A percentile compares a stretch with the other conserved stretches of the same genome.
phyloP scores from a whole-genome alignment of 805 yeast species.

The Metschnikowia baotianmanensis region DNA sequence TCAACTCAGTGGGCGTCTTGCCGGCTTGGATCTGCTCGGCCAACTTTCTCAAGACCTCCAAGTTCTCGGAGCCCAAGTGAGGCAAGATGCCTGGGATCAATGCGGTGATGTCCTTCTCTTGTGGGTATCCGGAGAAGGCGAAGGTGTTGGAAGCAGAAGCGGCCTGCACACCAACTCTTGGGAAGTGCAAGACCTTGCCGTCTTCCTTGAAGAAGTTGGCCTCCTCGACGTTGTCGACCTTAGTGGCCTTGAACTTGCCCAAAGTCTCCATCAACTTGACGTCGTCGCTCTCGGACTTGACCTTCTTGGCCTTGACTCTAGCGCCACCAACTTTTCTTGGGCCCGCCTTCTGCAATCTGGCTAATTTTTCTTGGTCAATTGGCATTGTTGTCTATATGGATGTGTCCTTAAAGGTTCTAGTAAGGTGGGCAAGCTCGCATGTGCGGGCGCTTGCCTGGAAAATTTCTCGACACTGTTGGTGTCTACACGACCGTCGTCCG shows the following conservation, averaged over 20 bases:
- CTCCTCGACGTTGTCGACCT: conserved; percentile 88
- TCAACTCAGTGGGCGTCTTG: conserved; percentile 47
- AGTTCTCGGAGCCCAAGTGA: conserved; percentile 94
- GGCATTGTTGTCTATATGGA: conserved; percentile 52
- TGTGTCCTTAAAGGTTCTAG: not conserved
- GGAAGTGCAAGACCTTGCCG: conserved; percentile 93
- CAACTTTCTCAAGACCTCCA: conserved; percentile 81
- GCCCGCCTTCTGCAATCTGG: conserved; percentile 83
- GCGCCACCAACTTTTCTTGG: conserved; percentile 77
- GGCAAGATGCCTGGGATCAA: conserved; percentile 92
- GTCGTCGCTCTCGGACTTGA: conserved; percentile 78
- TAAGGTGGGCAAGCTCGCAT: not conserved
- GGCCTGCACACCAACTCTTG: conserved; percentile 94
- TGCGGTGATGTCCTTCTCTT: conserved; percentile 88
- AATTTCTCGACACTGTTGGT: conserved; percentile 19
- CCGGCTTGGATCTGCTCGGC: conserved; percentile 83
- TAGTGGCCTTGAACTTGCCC: conserved; percentile 85
- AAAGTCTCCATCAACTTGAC: conserved; percentile 85
- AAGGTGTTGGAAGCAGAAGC: conserved; percentile 88
- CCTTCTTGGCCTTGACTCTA: conserved; percentile 91
- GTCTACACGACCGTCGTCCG: conserved; percentile 5
- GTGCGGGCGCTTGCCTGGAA: conserved; percentile 10
- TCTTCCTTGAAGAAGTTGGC: conserved; percentile 97
- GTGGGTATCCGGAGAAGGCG: conserved; percentile 93
- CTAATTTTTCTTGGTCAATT: conserved; percentile 90